Base-by-base conservation (phyloP, 352 stramenopile species). In the Globisporangium polare region DNA sequence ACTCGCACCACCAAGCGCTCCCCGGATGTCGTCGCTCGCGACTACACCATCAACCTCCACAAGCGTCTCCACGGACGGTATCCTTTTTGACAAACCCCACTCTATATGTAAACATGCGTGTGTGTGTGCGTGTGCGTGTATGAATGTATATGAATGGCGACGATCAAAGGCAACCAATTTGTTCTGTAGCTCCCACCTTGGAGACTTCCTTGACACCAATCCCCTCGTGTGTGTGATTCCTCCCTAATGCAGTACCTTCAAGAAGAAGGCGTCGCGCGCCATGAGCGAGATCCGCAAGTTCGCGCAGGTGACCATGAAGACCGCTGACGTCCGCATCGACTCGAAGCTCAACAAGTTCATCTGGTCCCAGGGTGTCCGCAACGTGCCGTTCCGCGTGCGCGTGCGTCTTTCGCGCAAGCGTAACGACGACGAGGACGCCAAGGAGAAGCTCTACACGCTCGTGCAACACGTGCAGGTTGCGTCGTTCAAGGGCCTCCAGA, bases 1-100 rank as follows among this genome's bases (percentile, higher is more conserved):
- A 88, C 80, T 74, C 75, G 80, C 72, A 90, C 77, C 76, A 90
- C 82, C 67, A 94, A 94, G 83, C 82, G 83, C 69, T 82, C 78
- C 65, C 82, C 92, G 61, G 96, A 99, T 81, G 90, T 99, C 57
- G 86, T 99, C 58, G 97, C 91, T 63, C 93, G 96, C 74, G 97
- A 99, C 83, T 99, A 98, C 89, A 99, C 97, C 57, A 98, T 99
- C 84, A 97, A 99, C 81, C 90, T 99, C 63, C 94, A 98, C 84
- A 99, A 99, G 90, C 78, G 92, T 73, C 87, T 98, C 62, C 94
- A 98, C 77, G 77, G 81, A 86, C 80, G 77, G 83, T 93, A 93
- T 90, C 78, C 78, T 90, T 90, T 90, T 78, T 75, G 71, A 74
- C 70, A 67, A 67, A 74, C 66, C 53, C 45, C 56, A 58, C 62